Conservation (phyloP, 305 asterid species). For the Lippia alba region DNA sequence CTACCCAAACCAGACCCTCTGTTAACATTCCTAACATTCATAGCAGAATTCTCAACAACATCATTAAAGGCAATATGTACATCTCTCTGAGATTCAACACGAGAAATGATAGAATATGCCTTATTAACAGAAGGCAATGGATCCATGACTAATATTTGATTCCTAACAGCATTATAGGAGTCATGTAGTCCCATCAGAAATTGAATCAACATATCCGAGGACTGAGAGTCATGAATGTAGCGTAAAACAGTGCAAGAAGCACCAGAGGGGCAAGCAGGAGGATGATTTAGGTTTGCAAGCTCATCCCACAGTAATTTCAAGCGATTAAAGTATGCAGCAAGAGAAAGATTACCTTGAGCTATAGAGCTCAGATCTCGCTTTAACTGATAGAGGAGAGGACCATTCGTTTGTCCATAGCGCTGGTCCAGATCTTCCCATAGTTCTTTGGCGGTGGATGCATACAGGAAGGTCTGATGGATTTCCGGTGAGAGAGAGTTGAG, state of each 20-base stretch:
- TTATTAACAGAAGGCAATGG: background rate
- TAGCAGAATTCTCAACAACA: background rate
- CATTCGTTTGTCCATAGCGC: background rate
- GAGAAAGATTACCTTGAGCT: background rate
- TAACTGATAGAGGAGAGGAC: background rate
- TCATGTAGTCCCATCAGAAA: background rate
- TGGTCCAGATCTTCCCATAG: background rate
- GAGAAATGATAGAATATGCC: background rate
- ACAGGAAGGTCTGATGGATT: background rate
- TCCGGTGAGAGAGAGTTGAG: background rate
- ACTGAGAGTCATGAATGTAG: background rate
- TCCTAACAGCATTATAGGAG: background rate
- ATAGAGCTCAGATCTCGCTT: background rate
- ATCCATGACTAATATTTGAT: background rate
- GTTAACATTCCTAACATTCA: background rate
- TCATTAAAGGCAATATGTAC: background rate
- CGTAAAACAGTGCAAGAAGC: background rate
- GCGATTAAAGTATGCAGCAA: background rate
- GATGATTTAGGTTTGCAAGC: too few relatives aligned
- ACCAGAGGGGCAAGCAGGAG: background rate
- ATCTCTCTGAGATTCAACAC: background rate
- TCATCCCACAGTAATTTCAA: background rate
- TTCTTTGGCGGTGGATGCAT: background rate
- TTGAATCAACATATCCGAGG: background rate
- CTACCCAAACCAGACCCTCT: too few relatives aligned